Percentiles rank a stretch among this genome's conserved stretches.
These are phyloP conservation scores for Zygoascus hellenicus DNA, from an alignment of 1,139 yeast genomes.

Conservation along the genomic window DNA sequence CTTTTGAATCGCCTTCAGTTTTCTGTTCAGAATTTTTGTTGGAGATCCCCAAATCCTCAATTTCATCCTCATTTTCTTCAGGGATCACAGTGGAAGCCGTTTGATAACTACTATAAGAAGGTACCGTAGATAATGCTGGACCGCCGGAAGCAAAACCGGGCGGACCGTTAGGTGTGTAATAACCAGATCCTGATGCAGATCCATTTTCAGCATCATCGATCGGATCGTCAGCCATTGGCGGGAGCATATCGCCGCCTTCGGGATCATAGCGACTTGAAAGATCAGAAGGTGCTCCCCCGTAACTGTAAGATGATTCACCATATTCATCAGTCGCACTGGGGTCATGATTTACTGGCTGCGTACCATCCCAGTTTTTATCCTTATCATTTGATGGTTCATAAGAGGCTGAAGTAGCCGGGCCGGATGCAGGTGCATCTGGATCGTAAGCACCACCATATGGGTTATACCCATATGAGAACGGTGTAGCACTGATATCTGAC, in stretches of 20 bases:
- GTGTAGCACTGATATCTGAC: neutral
- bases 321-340: neutral
- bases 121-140: neutral
- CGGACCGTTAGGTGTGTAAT: conserved; percentile 13
- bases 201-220: conserved; percentile 20
- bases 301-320: too few relatives aligned
- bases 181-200: conserved; percentile 17
- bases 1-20: conserved; percentile 17
- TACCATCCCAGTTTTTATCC: neutral
- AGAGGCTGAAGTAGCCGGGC: neutral
- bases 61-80: conserved; percentile 40
- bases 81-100: conserved; percentile 13
- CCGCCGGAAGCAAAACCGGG: neutral
- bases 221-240: conserved; percentile 9
- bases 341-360: neutral
- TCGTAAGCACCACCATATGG: conserved; percentile 20
- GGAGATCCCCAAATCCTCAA: conserved; percentile 30
- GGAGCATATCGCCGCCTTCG: neutral
- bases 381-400: neutral
- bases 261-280: neutral
- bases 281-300: neutral
- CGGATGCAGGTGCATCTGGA: neutral
- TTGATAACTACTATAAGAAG: conserved; percentile 6
- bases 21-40: conserved; percentile 9
- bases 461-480: conserved; percentile 12